Base-by-base conservation (phyloP, 352 stramenopile genomes). In the Globisporangium orthogonon region DNA sequence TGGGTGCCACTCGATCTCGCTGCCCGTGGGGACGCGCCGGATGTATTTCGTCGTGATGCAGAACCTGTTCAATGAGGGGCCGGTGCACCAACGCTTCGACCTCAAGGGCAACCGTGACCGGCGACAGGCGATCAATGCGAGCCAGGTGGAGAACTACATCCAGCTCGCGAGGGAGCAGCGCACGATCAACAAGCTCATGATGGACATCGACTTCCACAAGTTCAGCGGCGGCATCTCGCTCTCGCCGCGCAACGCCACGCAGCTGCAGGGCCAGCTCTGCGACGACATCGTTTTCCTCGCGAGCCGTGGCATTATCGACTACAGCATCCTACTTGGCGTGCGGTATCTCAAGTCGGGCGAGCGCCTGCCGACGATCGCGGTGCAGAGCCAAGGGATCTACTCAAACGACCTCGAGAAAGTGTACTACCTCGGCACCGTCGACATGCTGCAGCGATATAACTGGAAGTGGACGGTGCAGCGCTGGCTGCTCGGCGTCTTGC, bases 31-130 rank as follows among this genome's bases (percentile, higher is more conserved):
- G 50, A 92, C 74, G 48, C 78, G 84, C 17, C 74, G 84, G 15
- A 94, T 94, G 84, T 92, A 90, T 63, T 94, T 94, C 52, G 84
- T 94, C 13, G 82, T 94, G 54, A 94, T 94, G 84, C 82, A 91
- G 29, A 94, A 94, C 49, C 67, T 94, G 4, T 94, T 94, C 56
- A 81, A 87, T 41, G 78, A 89, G 53, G 82, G 82, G 0, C 69
- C 79, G 3, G 79, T 91, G n/a, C 70, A 92, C 56, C 79, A 91
- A 60, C 74, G 82, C 0, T 94, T 89, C 45, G 84, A 94, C 41
- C 66, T 94, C 30, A 94, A 94, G 50, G 84, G 84, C 30, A 94
- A 94, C 54, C 75, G 74, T 5, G 84, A 94, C 54, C 68, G 78
- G 10, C 79, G 84, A 0, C 82, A 89, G 29, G 84, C 84, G 29